phyloP scores from a whole-genome alignment of 192 early-diverging fungal genomes.

The Rhizophagus prolifer region DNA sequence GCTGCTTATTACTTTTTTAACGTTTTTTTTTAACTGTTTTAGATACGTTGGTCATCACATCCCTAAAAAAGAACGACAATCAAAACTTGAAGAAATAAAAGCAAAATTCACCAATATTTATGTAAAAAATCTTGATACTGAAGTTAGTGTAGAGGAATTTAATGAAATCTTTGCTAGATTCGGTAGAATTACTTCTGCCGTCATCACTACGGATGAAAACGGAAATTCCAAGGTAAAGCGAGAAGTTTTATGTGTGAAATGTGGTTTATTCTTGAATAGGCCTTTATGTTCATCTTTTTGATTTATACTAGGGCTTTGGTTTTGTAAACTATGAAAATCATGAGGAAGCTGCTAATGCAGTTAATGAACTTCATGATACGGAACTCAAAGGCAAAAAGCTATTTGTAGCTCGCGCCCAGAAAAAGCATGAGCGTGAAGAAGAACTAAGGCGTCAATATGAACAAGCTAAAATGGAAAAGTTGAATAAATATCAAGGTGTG shows the following conservation, averaged over 20 bases:
- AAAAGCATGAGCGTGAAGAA: constrained; percentile 96
- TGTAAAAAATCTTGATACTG: constrained; percentile 90
- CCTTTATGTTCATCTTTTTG: not conserved
- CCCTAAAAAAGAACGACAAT: constrained; percentile 87
- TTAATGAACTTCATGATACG: constrained; percentile 91
- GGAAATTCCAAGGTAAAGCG: constrained; percentile 67
- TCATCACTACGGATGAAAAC: constrained; percentile 72
- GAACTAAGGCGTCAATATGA: constrained; percentile 96
- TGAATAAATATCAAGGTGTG: constrained; percentile 98
- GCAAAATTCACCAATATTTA: constrained; percentile 98
- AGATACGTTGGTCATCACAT: constrained; percentile 90
- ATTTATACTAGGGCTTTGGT: constrained; percentile 66
- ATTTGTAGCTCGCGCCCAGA: constrained; percentile 97
- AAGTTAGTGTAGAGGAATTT: constrained; percentile 80
- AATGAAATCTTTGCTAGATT: constrained; percentile 72
- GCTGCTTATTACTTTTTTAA: not conserved
- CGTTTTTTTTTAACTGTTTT: constrained; percentile 14
- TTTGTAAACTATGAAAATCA: constrained; percentile 96
- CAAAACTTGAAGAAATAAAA: constrained; percentile 84
- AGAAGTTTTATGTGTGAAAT: not conserved
- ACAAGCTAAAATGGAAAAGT: constrained; percentile 90
- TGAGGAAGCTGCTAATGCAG: constrained; percentile 85
- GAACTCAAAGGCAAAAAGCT: constrained; percentile 89
- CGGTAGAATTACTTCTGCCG: constrained; percentile 82
- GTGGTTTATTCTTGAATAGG: not conserved